Evolutionary conservation across 305 asterid species (phyloP).

Genomic region (Rubia peregrina): DNA sequence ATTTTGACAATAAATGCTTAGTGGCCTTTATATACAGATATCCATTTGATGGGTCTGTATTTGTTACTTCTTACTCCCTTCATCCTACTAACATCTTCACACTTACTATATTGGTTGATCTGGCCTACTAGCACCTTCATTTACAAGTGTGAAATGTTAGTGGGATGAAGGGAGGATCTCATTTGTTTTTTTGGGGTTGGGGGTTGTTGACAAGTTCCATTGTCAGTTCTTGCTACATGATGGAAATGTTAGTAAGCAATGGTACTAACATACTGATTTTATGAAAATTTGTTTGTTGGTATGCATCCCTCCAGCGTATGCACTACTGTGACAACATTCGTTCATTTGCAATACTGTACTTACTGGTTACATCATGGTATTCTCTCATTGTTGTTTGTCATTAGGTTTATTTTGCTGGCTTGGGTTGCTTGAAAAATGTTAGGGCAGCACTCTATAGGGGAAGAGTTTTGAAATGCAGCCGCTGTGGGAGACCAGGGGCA

Average conservation of each 20-base stretch:
- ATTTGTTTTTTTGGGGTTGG: no score
- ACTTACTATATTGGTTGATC: no score
- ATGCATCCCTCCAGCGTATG: conserved; percentile 1
- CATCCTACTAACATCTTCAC: no score
- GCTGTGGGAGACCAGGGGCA: conserved; percentile 97
- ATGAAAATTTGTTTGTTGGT: conserved; percentile 12
- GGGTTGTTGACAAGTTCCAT: conserved; percentile 22
- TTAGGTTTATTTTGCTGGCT: conserved; percentile 98
- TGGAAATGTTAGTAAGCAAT: conserved; percentile 36
- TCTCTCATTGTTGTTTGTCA: conserved; percentile 12
- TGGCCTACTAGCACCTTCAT: no score
- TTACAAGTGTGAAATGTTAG: no score
- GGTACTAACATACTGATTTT: conserved; percentile 23
- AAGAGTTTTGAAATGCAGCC: conserved; percentile 86
- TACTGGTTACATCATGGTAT: not conserved
- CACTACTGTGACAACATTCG: conserved; percentile 6
- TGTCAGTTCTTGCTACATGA: conserved; percentile 34
- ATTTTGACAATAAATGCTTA: not conserved
- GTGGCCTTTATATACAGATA: not conserved
- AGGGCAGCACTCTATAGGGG: conserved; percentile 98
- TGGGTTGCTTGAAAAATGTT: conserved; percentile 94
- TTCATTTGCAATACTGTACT: not conserved
- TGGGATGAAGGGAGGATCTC: no score
- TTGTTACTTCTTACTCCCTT: not conserved
- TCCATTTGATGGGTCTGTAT: not conserved